Evolutionary conservation across 2,329 filamentous ascomycete genomes (phyloP).

Genomic region (Hymenotorrendiella dingleyae): DNA sequence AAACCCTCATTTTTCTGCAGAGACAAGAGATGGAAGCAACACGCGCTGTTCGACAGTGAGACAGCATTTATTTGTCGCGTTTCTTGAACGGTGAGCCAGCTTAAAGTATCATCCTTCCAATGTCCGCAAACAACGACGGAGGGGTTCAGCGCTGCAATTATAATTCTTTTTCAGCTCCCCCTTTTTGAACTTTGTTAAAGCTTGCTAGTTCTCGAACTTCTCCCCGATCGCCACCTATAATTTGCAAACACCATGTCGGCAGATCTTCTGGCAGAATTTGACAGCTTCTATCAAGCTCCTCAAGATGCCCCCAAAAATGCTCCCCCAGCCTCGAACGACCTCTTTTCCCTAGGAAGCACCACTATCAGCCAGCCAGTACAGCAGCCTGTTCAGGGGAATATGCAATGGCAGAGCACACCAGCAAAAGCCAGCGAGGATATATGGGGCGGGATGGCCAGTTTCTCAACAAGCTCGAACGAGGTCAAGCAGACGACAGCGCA

Average conservation of each 20-base stretch:
- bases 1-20: too few species aligned
- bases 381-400: neutral
- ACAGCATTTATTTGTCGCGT: too few species aligned
- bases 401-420: neutral
- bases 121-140: too few species aligned
- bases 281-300: conserved; percentile 38
- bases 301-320: conserved; percentile 24
- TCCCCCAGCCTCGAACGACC: conserved; percentile 19
- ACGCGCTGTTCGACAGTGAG: too few species aligned
- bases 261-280: conserved; percentile 60
- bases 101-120: too few species aligned
- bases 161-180: too few species aligned
- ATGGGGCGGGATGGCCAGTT: conserved; percentile 23
- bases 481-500: conserved; percentile 9
- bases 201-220: neutral
- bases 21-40: too few species aligned
- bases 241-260: conserved; percentile 54
- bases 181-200: too few species aligned
- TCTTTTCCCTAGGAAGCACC: conserved; percentile 16
- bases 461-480: conserved; percentile 10
- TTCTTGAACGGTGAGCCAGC: too few species aligned
- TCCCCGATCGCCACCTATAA: too few species aligned
- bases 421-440: conserved; percentile 16
- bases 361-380: conserved; percentile 16
- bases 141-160: too few species aligned